Evolutionary conservation across 805 yeast species (phyloP), one percentile per base, ranked within the genome.

Genomic region (Saccharomycopsis sp.): DNA sequence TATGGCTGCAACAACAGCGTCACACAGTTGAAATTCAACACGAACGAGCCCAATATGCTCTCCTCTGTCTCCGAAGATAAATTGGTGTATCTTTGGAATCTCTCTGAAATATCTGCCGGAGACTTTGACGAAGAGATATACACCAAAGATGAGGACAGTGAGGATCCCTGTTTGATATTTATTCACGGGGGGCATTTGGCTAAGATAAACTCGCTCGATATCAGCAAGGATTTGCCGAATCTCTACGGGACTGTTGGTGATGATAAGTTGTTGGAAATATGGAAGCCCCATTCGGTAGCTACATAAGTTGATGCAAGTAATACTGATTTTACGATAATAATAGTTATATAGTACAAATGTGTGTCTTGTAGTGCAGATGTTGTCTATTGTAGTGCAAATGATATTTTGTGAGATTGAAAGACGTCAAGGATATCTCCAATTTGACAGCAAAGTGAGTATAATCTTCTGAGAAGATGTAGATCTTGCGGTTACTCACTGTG

Each of bases 151-250:
- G 77, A 78, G 29, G 78, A 78, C 40, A 80, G 79, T 61, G 81
- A 83, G 9, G 95, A 91, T 62, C 94, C 96, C 3, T 86, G 90
- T 68, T 77, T 90, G 58, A 71, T 73, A 23, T 90, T 89, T 67
- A 79, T 89, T 65, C 96, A 91, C 70, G 96, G 95, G 15, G 97
- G 97, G 12, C 97, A 90, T 71, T 82, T 91, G 1, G 81, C 80
- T 52, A 76, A 83, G 55, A 77, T 90, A 51, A 76, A 83, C 57
- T 92, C 85, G 63, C 73, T 85, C 52, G 83, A 79, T 57, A 81
- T 91, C 79, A 85, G 86, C 65, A 88, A 89, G 1, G 69, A 67
- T 8, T 70, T 85, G 52, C 75, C 77, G 24, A 79, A 84, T 71
- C 75, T 87, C 1, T 69, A 82, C 37, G 84, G 85, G 5, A 80